Conservation (phyloP, 208 protist species). For the Crithidia thermophila region DNA sequence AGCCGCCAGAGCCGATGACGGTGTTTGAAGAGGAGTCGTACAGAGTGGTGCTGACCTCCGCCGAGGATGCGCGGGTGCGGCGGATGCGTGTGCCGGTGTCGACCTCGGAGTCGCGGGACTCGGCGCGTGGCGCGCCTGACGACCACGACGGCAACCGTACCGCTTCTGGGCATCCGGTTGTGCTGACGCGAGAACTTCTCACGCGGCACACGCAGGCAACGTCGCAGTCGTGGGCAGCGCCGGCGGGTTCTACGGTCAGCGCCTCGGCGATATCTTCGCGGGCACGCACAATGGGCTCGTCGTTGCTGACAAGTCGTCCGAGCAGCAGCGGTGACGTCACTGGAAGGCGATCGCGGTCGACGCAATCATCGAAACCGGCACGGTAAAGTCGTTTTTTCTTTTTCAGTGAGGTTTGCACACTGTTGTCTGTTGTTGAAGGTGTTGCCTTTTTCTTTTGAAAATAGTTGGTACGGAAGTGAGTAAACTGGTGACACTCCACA, state of each 20-base stretch:
- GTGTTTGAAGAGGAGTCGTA: constrained; percentile 38
- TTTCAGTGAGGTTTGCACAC: neutral
- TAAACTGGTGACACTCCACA: too few relatives aligned
- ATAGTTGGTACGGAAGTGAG: too few relatives aligned
- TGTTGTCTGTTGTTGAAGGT: too few relatives aligned
- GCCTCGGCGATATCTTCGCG: neutral
- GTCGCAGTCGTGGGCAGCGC: constrained; percentile 13
- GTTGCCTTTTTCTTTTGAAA: neutral
- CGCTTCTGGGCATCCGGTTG: neutral
- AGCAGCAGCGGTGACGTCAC: constrained; percentile 2
- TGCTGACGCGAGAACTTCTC: constrained; percentile 33
- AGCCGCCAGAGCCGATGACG: constrained; percentile 8
- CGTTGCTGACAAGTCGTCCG: too few relatives aligned
- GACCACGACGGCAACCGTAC: neutral
- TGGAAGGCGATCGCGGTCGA: neutral
- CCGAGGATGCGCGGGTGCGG: neutral
- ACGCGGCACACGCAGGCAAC: constrained; percentile 31
- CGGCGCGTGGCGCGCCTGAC: neutral
- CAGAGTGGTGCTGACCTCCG: constrained; percentile 21
- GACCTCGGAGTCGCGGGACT: neutral
- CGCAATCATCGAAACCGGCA: neutral
- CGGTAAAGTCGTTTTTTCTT: neutral
- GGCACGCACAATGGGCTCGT: neutral
- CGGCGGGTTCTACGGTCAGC: neutral
- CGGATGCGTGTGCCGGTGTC: neutral